Evolutionary conservation across 176 grass and related monocot species (phyloP), one percentile per base, ranked within the genome.

Genomic region (Echinochloa phyllopogon): DNA sequence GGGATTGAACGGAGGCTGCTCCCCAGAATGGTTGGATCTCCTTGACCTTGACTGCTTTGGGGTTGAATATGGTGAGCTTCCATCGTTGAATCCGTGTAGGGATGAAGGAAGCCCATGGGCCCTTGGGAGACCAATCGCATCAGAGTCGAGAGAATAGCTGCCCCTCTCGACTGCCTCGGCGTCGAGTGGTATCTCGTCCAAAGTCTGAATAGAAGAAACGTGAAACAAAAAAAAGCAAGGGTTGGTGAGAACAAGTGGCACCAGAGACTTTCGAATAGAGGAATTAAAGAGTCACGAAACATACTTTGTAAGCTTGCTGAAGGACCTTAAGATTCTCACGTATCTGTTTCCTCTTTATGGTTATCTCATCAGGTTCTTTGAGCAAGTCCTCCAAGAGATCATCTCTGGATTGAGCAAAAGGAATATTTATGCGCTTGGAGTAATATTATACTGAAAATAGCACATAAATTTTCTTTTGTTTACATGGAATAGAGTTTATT

Each of bases 131-230:
- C 91, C 96, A 24, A 87, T 94, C 4, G 56, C 48, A 83, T 94
- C 93, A 62, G 68, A 78, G 12, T 97, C 90, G 7, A 94, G 59
- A 9, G 87, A 85, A 86, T 91, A 99, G 42, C 95, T 92, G 25
- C 97, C 97, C 82, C 94, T 96, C 87, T 95, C 96, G n/a, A 91
- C 89, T 50, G 89, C 85, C 77, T 99, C 91, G 0, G 94, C 94
- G 53, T 99, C 97, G 4, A 94, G 87, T n/a, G 97, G 97, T 85
- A 99, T 94, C 74, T 99, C 94, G 24, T 99, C 97, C 86, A 99
- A 85, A 75, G 94, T 96, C 97, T 99, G 74, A 23, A 80, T 25
- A 65, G 68, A 85, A 70, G 16, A 56, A 78, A 77, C 1, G 21
- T 63, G 42, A 57, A 47, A 36, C 0, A 14, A 70, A 17, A 55